A percentile compares a stretch with the other conserved stretches of the same genome.
Evolutionary conservation across 192 early-diverging fungal genomes (phyloP).

Genomic region (Ambispora gerdemannii): DNA sequence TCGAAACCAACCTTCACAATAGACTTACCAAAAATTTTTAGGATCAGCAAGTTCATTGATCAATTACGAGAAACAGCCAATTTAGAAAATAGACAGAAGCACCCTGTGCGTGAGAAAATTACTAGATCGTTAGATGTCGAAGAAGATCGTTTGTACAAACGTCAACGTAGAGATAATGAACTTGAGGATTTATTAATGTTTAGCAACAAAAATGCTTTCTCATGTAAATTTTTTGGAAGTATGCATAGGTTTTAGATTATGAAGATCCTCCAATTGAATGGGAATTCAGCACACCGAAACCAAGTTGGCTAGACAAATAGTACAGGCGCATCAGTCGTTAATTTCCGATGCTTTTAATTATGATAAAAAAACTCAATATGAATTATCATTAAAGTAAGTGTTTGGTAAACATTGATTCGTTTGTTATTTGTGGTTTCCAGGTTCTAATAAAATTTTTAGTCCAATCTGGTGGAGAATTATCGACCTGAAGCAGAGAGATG

Average conservation of each 20-base stretch:
- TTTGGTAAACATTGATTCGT: constrained; percentile 6
- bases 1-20: not conserved
- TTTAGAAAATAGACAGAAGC: not conserved
- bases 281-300: constrained; percentile 4
- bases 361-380: constrained; percentile 4
- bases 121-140: too few relatives aligned
- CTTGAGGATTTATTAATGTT: constrained; percentile 4
- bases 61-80: not conserved
- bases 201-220: not conserved
- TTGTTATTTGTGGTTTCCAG: constrained; percentile 2
- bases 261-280: not conserved
- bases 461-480: constrained; percentile 23
- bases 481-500: constrained; percentile 21
- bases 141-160: not conserved
- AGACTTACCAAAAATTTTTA: not conserved
- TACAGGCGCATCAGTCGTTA: not conserved
- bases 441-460: constrained; percentile 27
- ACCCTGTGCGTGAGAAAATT: constrained; percentile 6
- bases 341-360: not conserved
- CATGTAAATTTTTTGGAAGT: not conserved
- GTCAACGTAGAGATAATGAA: not conserved
- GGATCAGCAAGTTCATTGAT: constrained; percentile 3
- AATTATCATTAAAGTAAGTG: too few relatives aligned
- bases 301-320: constrained; percentile 11
- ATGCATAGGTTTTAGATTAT: constrained; percentile 3